These are phyloP conservation scores for Aspergillus biplanus DNA, from an alignment of 495 filamentous ascomycete species.

Conservation along the genomic window DNA sequence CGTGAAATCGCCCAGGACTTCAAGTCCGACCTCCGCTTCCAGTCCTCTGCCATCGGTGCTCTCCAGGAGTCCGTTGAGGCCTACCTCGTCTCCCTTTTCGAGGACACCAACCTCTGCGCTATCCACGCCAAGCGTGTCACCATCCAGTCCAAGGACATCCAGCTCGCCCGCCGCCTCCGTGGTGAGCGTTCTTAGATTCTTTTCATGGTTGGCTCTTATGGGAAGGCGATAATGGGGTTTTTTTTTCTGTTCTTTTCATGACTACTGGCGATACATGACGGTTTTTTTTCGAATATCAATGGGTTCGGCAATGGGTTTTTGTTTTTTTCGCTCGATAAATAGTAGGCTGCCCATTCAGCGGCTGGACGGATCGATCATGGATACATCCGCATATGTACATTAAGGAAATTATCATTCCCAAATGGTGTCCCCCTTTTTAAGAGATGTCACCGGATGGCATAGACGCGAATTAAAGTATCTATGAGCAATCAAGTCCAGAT, in stretches of 20 bases:
- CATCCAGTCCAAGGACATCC: constrained; percentile 95
- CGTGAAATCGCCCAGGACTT: constrained; percentile 99
- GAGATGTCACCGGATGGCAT: constrained; percentile 46
- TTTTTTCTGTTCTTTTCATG: constrained; percentile 47
- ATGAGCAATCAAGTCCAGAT: constrained; percentile 26
- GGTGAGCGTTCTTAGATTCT: constrained; percentile 81
- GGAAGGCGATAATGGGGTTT: constrained; percentile 55
- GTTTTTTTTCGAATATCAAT: constrained; percentile 48
- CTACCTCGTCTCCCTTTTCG: constrained; percentile 99
- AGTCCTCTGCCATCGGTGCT: constrained; percentile 99
- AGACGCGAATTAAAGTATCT: constrained; percentile 42
- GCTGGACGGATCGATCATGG: constrained; percentile 46
- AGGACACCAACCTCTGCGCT: constrained; percentile 99
- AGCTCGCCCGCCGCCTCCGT: constrained; percentile 94
- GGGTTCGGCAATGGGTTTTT: constrained; percentile 50
- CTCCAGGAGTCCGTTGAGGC: constrained; percentile 99
- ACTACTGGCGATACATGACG: constrained; percentile 56
- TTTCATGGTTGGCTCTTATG: constrained; percentile 44
- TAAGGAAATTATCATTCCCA: constrained; percentile 34
- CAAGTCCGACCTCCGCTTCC: constrained; percentile 99
- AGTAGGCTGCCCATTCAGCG: constrained; percentile 36
- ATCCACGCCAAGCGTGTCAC: constrained; percentile 99
- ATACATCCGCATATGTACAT: constrained; percentile 47
- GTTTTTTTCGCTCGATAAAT: constrained; percentile 37
- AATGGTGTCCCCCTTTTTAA: constrained; percentile 33